Percentiles rank a stretch among this genome's conserved stretches.
Conservation (phyloP, 176 grass and related monocot species). For the Neostapfia colusana region DNA sequence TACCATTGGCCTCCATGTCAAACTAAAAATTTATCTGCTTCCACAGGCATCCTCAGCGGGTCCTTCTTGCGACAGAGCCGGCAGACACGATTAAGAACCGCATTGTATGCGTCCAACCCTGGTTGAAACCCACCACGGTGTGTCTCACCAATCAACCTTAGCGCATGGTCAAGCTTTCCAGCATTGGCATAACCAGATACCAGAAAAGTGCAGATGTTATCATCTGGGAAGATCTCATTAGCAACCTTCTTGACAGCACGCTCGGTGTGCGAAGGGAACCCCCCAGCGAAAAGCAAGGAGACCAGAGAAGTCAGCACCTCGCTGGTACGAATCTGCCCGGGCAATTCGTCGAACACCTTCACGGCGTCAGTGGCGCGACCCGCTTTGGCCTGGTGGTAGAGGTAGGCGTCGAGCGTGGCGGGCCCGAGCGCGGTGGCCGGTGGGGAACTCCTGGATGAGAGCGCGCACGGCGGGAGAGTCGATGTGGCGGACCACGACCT, state of each 20-base stretch:
- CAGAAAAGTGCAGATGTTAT: conserved; percentile 76
- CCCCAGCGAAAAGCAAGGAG: conserved; percentile 50
- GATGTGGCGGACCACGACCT: conserved; percentile 66
- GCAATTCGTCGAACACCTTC: conserved; percentile 70
- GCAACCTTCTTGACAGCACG: conserved; percentile 63
- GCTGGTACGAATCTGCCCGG: conserved; percentile 39
- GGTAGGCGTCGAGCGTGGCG: conserved; percentile 50
- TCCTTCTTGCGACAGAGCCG: conserved; percentile 77
- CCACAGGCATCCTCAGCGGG: conserved; percentile 53
- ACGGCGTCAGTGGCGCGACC: conserved; percentile 62
- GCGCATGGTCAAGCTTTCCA: conserved; percentile 80
- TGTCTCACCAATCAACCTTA: conserved; percentile 71
- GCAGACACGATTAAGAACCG: conserved; percentile 81
- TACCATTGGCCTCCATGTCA: conserved; percentile 82
- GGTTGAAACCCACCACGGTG: conserved; percentile 71
- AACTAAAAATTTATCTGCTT: conserved; percentile 76
- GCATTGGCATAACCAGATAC: conserved; percentile 82
- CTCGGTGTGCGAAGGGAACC: conserved; percentile 67
- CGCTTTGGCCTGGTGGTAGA: conserved; percentile 52
- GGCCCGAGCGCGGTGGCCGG: conserved; percentile 58
- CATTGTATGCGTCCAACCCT: conserved; percentile 66
- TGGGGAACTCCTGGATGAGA: conserved; percentile 70
- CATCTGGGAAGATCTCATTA: conserved; percentile 77
- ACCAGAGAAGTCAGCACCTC: conserved; percentile 57
- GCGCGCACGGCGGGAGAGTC: conserved; percentile 65